These are phyloP conservation scores for Colletotrichum abscissum DNA, from an alignment of 2,329 filamentous ascomycete genomes.

Conservation along the genomic window DNA sequence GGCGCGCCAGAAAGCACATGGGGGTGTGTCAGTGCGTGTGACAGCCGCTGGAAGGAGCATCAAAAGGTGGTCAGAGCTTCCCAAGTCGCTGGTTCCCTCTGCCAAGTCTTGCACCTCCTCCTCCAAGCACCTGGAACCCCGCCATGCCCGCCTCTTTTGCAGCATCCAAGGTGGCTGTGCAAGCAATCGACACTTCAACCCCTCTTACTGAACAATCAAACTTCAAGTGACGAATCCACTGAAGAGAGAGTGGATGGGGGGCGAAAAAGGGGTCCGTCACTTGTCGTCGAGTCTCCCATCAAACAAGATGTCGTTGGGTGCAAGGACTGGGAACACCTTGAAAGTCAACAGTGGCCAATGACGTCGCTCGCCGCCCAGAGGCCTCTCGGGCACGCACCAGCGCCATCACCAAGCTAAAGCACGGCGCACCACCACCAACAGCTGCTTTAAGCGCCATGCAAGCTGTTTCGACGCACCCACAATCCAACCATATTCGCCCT, in stretches of 20 bases:
- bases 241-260: slow-evolving; percentile 5
- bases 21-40: slow-evolving; percentile 27
- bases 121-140: not conserved
- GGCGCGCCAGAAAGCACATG: slow-evolving; percentile 20
- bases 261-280: slow-evolving; percentile 16
- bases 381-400: slow-evolving; percentile 30
- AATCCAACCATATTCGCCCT: slow-evolving; percentile 28
- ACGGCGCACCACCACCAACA: slow-evolving; percentile 12
- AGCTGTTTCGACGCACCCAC: slow-evolving; percentile 21
- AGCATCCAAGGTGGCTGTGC: slow-evolving; percentile 20
- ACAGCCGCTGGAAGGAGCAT: slow-evolving; percentile 11
- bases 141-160: not conserved
- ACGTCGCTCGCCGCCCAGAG: slow-evolving; percentile 33
- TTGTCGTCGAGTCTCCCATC: not conserved
- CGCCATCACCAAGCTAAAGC: slow-evolving; percentile 18
- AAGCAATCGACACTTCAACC: not conserved
- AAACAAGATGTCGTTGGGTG: not conserved
- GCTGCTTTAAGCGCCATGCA: slow-evolving; percentile 34
- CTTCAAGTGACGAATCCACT: not conserved
- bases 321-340: slow-evolving; percentile 20
- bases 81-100: not conserved
- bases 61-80: slow-evolving; percentile 1
- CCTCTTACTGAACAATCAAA: not conserved
- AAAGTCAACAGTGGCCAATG: slow-evolving; percentile 18
- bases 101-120: not conserved